Evolutionary conservation across 176 grass and related monocot genomes (phyloP).

Genomic region (Tuctoria greenei): DNA sequence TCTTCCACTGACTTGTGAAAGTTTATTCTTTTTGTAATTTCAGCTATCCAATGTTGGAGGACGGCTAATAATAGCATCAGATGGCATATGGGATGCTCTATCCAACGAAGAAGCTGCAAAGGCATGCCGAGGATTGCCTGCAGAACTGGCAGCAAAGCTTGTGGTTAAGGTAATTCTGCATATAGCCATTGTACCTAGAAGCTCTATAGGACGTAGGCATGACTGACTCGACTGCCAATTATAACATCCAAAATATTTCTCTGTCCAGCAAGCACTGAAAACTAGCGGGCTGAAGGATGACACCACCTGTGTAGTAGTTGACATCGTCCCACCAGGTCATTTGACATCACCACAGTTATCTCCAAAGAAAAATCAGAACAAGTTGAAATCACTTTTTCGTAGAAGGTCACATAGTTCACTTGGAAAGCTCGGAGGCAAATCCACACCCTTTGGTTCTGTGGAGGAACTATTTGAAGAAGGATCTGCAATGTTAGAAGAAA

Average conservation of each 20-base stretch:
- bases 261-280: constrained; percentile 83
- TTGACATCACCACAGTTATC: constrained; percentile 62
- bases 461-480: constrained; percentile 98
- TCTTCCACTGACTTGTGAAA: neutral
- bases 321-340: constrained; percentile 76
- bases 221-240: neutral
- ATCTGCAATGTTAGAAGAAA: constrained; percentile 96
- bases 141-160: constrained; percentile 85
- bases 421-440: constrained; percentile 56
- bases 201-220: neutral
- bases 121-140: constrained; percentile 77
- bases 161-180: constrained; percentile 79
- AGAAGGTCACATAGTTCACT: constrained; percentile 61
- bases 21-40: constrained; percentile 21
- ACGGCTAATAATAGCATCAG: constrained; percentile 89
- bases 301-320: constrained; percentile 95
- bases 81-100: constrained; percentile 98
- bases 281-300: constrained; percentile 95
- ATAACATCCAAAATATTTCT: constrained; percentile 4
- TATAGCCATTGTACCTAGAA: neutral
- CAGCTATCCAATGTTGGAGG: constrained; percentile 88
- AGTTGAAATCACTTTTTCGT: constrained; percentile 70
- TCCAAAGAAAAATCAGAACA: constrained; percentile 78
- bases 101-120: constrained; percentile 77
- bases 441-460: constrained; percentile 71